Conservation (phyloP, 1,284 basidiomycete genomes). For the Microbotryum lychnidis-dioicae region DNA sequence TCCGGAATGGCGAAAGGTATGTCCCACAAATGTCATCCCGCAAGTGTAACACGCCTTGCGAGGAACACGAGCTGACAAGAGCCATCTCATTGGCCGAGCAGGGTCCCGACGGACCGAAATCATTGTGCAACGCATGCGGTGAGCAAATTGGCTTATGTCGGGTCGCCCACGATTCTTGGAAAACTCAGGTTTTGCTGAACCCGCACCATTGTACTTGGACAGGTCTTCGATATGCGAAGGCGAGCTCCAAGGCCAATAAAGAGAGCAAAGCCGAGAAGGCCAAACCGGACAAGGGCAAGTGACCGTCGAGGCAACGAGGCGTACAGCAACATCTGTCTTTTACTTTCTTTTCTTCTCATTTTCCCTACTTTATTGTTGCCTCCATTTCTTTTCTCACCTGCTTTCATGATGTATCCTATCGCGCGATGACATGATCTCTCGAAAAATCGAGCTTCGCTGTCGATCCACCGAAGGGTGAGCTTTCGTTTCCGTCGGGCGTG, state of each 20-base stretch:
- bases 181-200: neutral
- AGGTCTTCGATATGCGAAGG: conserved; percentile 72
- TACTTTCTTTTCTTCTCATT: too few species aligned
- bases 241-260: conserved; percentile 32
- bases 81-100: neutral
- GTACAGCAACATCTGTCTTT: too few species aligned
- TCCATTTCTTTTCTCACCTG: too few species aligned
- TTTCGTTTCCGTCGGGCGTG: too few species aligned
- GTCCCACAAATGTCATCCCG: neutral
- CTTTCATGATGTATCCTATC: too few species aligned
- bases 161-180: too few species aligned
- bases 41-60: neutral
- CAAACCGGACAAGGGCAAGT: too few species aligned
- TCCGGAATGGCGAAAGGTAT: conserved; percentile 38
- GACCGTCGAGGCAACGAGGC: too few species aligned
- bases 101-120: conserved; percentile 32
- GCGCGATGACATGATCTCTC: too few species aligned
- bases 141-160: conserved; percentile 11
- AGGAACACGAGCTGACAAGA: neutral
- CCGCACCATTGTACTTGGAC: conserved; percentile 40
- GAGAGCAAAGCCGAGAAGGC: conserved; percentile 8
- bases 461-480: too few species aligned
- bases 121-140: conserved; percentile 33
- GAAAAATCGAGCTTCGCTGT: too few species aligned
- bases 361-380: too few species aligned